Conservation (phyloP, 345 rosid species). For the Sonneratia alba region DNA sequence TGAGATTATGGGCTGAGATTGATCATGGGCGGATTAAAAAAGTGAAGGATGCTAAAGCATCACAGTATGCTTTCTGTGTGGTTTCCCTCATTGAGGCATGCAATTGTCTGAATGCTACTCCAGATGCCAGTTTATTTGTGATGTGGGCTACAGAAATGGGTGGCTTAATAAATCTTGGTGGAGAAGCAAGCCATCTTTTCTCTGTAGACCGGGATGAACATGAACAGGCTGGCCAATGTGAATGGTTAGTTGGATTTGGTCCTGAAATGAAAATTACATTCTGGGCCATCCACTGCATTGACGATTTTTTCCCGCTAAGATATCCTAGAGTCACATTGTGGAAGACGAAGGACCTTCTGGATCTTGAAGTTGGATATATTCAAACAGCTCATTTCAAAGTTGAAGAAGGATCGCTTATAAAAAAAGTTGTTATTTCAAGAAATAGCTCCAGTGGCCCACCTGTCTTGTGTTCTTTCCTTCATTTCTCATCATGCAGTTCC, state of each 20-base stretch:
- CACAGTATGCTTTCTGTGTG: conserved; percentile 39
- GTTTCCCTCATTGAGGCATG: conserved; percentile 72
- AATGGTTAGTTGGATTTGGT: conserved; percentile 84
- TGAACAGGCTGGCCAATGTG: conserved; percentile 50
- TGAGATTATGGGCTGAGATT: conserved; percentile 77
- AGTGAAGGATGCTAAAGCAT: conserved; percentile 32
- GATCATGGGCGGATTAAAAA: conserved; percentile 52
- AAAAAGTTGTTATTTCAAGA: conserved; percentile 49
- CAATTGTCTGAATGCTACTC: conserved; percentile 41
- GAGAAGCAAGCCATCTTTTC: conserved; percentile 30
- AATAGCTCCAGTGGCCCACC: conserved; percentile 49
- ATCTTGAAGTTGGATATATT: conserved; percentile 22
- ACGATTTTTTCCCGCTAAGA: conserved; percentile 67
- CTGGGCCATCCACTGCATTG: conserved; percentile 91
- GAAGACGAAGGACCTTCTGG: conserved; percentile 47
- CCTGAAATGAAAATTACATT: conserved; percentile 52
- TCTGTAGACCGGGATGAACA: conserved; percentile 24
- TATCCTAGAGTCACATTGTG: conserved; percentile 63
- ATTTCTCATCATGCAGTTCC: conserved; percentile 38
- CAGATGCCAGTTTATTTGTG: conserved; percentile 44
- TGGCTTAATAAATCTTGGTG: conserved; percentile 35
- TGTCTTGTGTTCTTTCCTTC: conserved; percentile 45
- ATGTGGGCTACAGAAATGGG: conserved; percentile 57
- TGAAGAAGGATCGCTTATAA: conserved; percentile 29
- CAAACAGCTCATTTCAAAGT: conserved; percentile 23